These are phyloP conservation scores for Annona squamosa DNA, from an alignment of 164 flowering plant genomes.

Conservation along the genomic window DNA sequence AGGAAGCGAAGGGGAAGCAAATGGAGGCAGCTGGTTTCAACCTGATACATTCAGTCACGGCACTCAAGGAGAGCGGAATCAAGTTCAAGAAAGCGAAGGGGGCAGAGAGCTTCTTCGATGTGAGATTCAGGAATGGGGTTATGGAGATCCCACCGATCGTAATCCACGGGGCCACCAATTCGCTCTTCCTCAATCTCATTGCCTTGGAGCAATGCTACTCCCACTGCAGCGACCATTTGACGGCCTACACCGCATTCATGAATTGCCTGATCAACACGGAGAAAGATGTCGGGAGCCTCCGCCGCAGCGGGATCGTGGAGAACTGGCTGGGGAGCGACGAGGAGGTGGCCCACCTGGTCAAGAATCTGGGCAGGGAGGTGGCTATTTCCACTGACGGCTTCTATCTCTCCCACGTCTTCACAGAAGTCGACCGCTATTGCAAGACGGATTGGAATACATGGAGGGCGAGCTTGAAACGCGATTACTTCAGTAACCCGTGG, in stretches of 20 bases:
- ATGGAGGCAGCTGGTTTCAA: neutral
- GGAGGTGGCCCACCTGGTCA: constrained; percentile 20
- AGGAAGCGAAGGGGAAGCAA: neutral
- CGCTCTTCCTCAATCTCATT: constrained; percentile 24
- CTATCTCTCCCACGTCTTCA: constrained; percentile 13
- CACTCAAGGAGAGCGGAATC: constrained; percentile 4
- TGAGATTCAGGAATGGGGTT: constrained; percentile 14
- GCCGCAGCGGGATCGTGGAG: constrained; percentile 12
- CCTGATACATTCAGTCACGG: neutral
- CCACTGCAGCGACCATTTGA: constrained; percentile 16
- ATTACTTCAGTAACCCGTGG: constrained; percentile 13
- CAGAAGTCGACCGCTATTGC: constrained; percentile 11
- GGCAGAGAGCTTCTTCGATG: constrained; percentile 14
- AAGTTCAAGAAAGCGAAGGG: neutral
- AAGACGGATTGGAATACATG: constrained; percentile 14
- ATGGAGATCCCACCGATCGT: constrained; percentile 17
- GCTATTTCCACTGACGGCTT: constrained; percentile 11
- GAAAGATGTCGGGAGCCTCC: constrained; percentile 16
- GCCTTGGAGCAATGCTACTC: constrained; percentile 21
- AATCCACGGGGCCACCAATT: constrained; percentile 18
- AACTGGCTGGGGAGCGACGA: constrained; percentile 22
- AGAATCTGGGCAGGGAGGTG: constrained; percentile 16
- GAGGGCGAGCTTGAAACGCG: constrained; percentile 8
- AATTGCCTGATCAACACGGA: constrained; percentile 21
- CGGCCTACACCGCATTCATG: constrained; percentile 19